These are phyloP conservation scores for Thelonectria blattea DNA, from an alignment of 2,329 filamentous ascomycete species.

Conservation along the genomic window DNA sequence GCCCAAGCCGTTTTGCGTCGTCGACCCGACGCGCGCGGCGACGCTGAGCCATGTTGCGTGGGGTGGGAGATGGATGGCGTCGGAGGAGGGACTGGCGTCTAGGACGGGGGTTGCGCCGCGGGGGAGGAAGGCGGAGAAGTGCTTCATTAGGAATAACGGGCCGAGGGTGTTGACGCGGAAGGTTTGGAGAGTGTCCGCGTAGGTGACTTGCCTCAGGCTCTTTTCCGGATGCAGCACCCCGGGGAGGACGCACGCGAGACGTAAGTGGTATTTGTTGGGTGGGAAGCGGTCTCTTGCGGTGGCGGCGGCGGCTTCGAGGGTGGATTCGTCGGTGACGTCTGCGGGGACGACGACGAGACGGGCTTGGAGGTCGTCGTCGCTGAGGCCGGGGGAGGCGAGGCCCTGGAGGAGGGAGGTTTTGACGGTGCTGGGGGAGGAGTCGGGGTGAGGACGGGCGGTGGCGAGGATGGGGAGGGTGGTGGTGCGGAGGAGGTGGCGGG, in stretches of 20 bases:
- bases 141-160: constrained; percentile 77
- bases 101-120: constrained; percentile 49
- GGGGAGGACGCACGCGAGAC: constrained; percentile 71
- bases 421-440: constrained; percentile 39
- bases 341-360: constrained; percentile 49
- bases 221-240: constrained; percentile 78
- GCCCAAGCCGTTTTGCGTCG: constrained; percentile 72
- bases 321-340: constrained; percentile 65
- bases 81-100: constrained; percentile 27
- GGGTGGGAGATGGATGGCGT: constrained; percentile 47
- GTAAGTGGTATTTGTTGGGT: constrained; percentile 61
- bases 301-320: constrained; percentile 62
- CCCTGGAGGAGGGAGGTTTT: constrained; percentile 44
- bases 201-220: constrained; percentile 68
- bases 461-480: constrained; percentile 57
- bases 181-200: constrained; percentile 67
- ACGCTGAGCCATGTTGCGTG: constrained; percentile 74
- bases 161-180: constrained; percentile 77
- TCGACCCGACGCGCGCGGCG: constrained; percentile 79
- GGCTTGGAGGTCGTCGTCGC: constrained; percentile 31
- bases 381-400: constrained; percentile 30
- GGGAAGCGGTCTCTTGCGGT: constrained; percentile 61
- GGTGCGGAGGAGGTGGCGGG: constrained; percentile 54
- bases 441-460: constrained; percentile 45
- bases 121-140: constrained; percentile 74